Evolutionary conservation across 352 stramenopile species (phyloP), one percentile per base, ranked within the genome.

Genomic region (Pelagophyceae sp.): DNA sequence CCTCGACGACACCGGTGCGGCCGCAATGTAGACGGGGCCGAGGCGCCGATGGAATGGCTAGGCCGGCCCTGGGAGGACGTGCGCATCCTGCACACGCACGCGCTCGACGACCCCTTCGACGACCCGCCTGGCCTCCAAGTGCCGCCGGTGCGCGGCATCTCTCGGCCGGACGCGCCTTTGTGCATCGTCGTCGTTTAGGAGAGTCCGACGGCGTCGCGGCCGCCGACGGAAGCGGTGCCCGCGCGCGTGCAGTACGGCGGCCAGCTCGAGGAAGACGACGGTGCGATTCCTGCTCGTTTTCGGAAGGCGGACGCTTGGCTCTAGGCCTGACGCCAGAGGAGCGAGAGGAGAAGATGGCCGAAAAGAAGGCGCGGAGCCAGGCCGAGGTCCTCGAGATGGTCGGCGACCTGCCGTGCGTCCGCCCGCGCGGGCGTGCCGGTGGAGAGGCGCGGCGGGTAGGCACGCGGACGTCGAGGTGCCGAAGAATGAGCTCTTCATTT

Each of bases 361-460:
- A 94, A 79, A 94, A 95, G 76, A 93, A 98, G 77, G 94, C 94
- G 72, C 94, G 96, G 77, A 96, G 90, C 37, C 88, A 94, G 37
- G 95, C 95, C 0, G 94, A 99, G 27, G 94, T 99, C 67, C 86
- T 99, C 27, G 96, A 99, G 84, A 98, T 99, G 93, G 92, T 99
- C 58, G 96, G 96, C 20, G 96, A 99, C 82, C 83, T 99, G 35
- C 96, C 96, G 0, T n/a, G n/a, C n/a, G n/a, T n/a, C 92, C 97
- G 76, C 93, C 86, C 25, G 63, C 89, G 0, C n/a, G n/a, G n/a
- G n/a, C n/a, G n/a, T n/a, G n/a, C n/a, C n/a, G n/a, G n/a, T n/a
- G n/a, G n/a, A n/a, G n/a, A n/a, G n/a, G n/a, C n/a, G n/a, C n/a
- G n/a, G n/a, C n/a, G n/a, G n/a, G 50, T 61, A 17, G 50, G 17